A percentile compares a stretch with the other conserved stretches of the same genome.
phyloP scores from a whole-genome alignment of 768 basidiomycete species.

The Russula sp. region DNA sequence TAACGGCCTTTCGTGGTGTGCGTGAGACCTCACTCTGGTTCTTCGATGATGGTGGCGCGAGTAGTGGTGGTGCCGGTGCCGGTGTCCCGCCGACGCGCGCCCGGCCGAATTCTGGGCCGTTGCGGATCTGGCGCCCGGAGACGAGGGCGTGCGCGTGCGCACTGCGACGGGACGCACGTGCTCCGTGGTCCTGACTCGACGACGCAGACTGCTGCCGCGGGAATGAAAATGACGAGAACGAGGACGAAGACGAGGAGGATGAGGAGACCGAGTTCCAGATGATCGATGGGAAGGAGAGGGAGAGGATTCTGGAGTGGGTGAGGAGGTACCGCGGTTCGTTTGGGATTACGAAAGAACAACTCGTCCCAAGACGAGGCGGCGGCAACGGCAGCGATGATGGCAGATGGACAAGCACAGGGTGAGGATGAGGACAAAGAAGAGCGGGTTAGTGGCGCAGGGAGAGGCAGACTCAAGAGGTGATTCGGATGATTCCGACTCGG shows the following conservation, averaged over 20 bases:
- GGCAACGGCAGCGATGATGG: not conserved
- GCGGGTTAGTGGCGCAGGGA: slow-evolving; percentile 1
- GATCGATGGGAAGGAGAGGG: too few species aligned
- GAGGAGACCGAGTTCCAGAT: too few species aligned
- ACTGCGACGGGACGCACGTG: slow-evolving; percentile 65
- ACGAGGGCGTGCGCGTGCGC: too few species aligned
- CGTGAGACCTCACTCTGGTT: too few species aligned
- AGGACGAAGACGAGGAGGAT: slow-evolving; percentile 51
- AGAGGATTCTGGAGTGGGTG: too few species aligned
- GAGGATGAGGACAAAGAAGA: not conserved
- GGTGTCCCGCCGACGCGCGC: slow-evolving; percentile 59
- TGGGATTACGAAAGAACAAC: too few species aligned
- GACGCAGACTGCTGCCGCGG: slow-evolving; percentile 45
- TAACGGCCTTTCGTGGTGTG: too few species aligned
- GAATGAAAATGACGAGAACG: slow-evolving; percentile 57
- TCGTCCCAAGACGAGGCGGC: not conserved
- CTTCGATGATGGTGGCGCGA: slow-evolving; percentile 40
- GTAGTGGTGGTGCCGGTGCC: slow-evolving; percentile 22
- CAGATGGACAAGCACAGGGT: not conserved
- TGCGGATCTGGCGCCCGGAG: too few species aligned
- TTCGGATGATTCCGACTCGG: slow-evolving; percentile 18
- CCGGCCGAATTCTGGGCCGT: too few species aligned
- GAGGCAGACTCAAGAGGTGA: too few species aligned
- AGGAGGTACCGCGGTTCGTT: too few species aligned
- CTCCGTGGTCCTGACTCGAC: slow-evolving; percentile 43